phyloP scores from a whole-genome alignment of 2,329 filamentous ascomycete species.

The Zelopaecilomyces penicillatus region DNA sequence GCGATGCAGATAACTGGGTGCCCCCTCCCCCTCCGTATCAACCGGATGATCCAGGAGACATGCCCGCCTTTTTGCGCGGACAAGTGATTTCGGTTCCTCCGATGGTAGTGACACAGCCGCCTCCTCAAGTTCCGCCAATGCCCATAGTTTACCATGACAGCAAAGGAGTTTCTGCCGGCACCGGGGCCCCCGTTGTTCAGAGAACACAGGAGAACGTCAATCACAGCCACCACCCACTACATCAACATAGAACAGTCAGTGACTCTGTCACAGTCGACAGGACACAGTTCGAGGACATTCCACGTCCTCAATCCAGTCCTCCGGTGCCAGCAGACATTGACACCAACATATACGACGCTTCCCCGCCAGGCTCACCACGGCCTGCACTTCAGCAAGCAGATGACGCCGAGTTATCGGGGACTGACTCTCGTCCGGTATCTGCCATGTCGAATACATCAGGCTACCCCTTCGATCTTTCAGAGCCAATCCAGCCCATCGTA shows the following conservation, averaged over 20 bases:
- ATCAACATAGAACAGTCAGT: constrained; percentile 21
- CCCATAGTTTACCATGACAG: constrained; percentile 13
- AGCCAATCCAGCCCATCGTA: no score
- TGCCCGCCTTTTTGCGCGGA: constrained; percentile 49
- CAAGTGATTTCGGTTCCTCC: constrained; percentile 30
- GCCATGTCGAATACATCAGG: no score
- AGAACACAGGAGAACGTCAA: neutral
- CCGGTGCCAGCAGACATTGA: constrained; percentile 17
- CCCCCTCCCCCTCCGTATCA: constrained; percentile 77
- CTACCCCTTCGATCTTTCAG: no score
- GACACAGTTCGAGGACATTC: constrained; percentile 15
- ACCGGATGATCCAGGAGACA: constrained; percentile 50
- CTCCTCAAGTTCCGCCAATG: constrained; percentile 1
- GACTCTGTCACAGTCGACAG: constrained; percentile 24
- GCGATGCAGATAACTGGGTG: constrained; percentile 82
- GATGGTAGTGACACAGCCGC: neutral
- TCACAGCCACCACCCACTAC: neutral
- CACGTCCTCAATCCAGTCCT: constrained; percentile 25
- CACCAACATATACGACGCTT: constrained; percentile 39
- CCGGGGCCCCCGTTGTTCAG: neutral
- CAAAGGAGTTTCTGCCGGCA: constrained; percentile 10
- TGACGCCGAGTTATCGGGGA: neutral
- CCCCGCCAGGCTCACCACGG: constrained; percentile 35
- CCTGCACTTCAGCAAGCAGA: constrained; percentile 6
- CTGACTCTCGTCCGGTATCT: neutral